phyloP scores from a whole-genome alignment of 2,329 filamentous ascomycete species.

The Dactylonectria estremocensis region DNA sequence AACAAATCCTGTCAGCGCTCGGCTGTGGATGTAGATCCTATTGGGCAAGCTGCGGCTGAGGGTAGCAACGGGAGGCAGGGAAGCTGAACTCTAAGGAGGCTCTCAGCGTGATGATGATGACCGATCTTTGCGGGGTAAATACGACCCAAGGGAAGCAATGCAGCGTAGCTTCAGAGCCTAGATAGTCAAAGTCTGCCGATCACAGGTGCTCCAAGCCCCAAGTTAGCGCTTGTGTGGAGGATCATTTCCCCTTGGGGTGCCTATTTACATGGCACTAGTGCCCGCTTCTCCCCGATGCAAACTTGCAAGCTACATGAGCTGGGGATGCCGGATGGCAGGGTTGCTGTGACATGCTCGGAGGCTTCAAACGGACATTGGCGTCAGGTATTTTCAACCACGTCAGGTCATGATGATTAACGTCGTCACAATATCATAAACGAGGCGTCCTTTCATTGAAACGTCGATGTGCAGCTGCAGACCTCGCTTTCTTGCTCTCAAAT shows the following conservation, averaged over 20 bases:
- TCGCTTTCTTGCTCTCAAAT: slow-evolving; percentile 2
- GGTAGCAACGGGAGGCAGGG: neutral
- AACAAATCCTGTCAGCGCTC: neutral
- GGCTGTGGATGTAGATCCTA: neutral
- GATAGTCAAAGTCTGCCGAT: neutral
- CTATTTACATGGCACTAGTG: too few species aligned
- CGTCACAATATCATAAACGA: slow-evolving; percentile 5
- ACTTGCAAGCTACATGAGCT: too few species aligned
- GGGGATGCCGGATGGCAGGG: neutral
- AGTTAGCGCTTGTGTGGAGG: neutral
- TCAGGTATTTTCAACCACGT: neutral
- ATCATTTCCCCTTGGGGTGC: too few species aligned
- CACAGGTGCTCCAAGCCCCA: neutral
- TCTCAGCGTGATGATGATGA: neutral
- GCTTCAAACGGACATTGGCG: neutral
- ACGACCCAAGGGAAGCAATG: neutral
- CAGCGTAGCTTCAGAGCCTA: neutral
- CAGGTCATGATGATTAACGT: slow-evolving; percentile 3
- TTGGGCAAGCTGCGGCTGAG: neutral
- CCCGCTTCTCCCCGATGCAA: too few species aligned
- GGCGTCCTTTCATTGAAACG: neutral
- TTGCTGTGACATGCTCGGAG: too few species aligned
- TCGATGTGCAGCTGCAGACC: neutral
- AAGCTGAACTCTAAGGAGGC: neutral
- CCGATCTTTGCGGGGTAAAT: neutral